phyloP scores from a whole-genome alignment of 495 filamentous ascomycete species.

The Penicillium pancosmium region DNA sequence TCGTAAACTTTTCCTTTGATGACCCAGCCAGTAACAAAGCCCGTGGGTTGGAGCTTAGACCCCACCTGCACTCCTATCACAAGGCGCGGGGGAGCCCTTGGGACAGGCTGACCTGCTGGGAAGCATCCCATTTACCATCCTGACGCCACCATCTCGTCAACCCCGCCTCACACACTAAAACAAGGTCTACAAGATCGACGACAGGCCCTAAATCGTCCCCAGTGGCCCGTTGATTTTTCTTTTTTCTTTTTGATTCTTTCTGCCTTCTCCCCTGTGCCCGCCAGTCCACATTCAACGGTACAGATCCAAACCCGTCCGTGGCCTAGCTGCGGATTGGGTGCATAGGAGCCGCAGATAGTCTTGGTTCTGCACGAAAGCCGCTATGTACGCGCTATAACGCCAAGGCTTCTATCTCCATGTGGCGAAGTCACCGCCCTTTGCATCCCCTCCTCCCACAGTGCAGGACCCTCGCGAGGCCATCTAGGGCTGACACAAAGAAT shows the following conservation, averaged over 20 bases:
- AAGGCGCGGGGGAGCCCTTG: constrained; percentile 14
- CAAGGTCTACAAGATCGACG: not conserved
- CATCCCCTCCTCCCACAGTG: constrained; percentile 12
- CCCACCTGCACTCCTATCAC: constrained; percentile 25
- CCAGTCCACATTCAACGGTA: not conserved
- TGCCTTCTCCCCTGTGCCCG: not conserved
- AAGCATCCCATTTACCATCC: constrained; percentile 9
- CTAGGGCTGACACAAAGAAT: constrained; percentile 11
- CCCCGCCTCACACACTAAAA: constrained; percentile 6
- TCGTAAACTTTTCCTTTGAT: constrained; percentile 13
- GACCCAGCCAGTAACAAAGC: constrained; percentile 13
- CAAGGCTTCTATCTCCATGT: constrained; percentile 23
- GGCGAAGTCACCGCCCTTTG: constrained; percentile 35
- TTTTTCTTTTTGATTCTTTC: not conserved
- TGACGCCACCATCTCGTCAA: constrained; percentile 16
- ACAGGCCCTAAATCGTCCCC: not conserved
- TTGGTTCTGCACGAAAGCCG: constrained; percentile 25
- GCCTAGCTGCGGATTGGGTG: constrained; percentile 9
- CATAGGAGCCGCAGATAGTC: constrained; percentile 20
- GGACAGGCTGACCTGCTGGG: constrained; percentile 8
- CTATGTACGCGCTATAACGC: constrained; percentile 10
- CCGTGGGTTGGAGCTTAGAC: constrained; percentile 21
- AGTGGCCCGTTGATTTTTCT: not conserved
- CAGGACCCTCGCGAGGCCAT: not conserved
- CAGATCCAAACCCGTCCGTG: constrained; percentile 8